Base-by-base conservation (phyloP, 345 rosid genomes). In the Erucastrum elatum region DNA sequence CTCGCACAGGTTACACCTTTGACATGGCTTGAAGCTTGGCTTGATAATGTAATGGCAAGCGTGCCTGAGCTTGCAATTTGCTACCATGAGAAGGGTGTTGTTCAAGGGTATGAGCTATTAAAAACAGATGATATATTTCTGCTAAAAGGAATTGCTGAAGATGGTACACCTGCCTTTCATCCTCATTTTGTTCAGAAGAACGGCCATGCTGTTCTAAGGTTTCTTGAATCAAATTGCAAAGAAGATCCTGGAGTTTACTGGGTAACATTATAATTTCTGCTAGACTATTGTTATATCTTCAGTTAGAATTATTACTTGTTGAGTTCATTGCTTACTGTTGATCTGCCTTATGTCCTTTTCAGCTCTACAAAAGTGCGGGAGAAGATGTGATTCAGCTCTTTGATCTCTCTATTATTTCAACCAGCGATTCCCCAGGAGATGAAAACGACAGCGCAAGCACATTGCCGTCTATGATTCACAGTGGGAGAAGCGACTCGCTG, bases 1-100 rank as follows among this genome's bases (percentile, higher is more conserved):
- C 66, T 41, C 9, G 13, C 56, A 63, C 84, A 92, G 98, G 92
- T 94, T 60, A 92, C 97, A 44, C 91, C 98, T 15, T 75, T 92
- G 77, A 94, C 90, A 10, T 94, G 98, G 98, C 97, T 94, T 76
- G 98, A 94, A 74, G 94, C 97, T 71, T 92, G 98, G 98, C 97
- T 94, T 71, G 98, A 94, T 78, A 94, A 94, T 82, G 87, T 94
- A 73, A 94, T 92, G 98, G 97, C 98, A 6, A 92, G 97, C 88
- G 98, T 86, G 74, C 98, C 98, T 21, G 98, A 94, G 87, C 80
- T 94, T 77, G 98, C 98, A 72, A 94, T 94, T 66, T 94, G 98
- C 81, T 94, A 94, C 80, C 98, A 94, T 84, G 83, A 85, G 79
- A 85, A 92, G 66, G 98, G 97, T 77, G 94, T 94, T 81, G 97